Conservation (phyloP, 2,329 filamentous ascomycete genomes). For the Fusarium graminum region DNA sequence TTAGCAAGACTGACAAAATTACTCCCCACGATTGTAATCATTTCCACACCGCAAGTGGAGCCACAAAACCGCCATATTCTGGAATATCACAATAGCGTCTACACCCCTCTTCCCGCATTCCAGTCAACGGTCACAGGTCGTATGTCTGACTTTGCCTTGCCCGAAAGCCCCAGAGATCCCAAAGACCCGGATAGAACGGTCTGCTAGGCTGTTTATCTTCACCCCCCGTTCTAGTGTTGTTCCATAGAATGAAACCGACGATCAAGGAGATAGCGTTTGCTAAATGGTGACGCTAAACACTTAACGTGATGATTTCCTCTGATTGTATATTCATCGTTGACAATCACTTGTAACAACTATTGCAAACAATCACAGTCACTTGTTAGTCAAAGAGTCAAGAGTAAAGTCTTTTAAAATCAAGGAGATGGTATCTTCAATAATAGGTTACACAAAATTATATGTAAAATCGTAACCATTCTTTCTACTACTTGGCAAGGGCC, state of each 20-base stretch:
- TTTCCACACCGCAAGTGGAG: conserved; percentile 23
- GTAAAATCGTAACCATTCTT: conserved; percentile 48
- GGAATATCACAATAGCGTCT: conserved; percentile 3
- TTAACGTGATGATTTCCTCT: background rate
- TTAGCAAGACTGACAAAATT: background rate
- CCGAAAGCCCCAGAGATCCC: conserved; percentile 27
- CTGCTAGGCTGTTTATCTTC: conserved; percentile 1
- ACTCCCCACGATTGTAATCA: background rate
- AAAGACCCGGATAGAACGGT: conserved; percentile 27
- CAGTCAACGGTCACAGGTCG: conserved; percentile 22
- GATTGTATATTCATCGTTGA: too few relatives aligned
- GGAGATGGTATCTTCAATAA: conserved; percentile 31
- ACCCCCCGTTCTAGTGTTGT: conserved; percentile 25
- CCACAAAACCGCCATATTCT: conserved; percentile 28
- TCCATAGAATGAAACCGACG: conserved; percentile 8
- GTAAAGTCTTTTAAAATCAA: conserved; percentile 3
- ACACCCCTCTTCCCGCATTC: conserved; percentile 40
- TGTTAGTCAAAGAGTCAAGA: too few relatives aligned
- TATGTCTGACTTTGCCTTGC: conserved; percentile 30
- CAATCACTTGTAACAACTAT: too few relatives aligned
- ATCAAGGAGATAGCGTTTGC: conserved; percentile 24
- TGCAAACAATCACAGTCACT: too few relatives aligned
- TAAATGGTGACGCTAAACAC: background rate
- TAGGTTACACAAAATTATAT: conserved; percentile 32
- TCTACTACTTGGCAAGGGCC: conserved; percentile 37